These are phyloP conservation scores for Suillus spraguei DNA, from an alignment of 768 basidiomycete species.

Conservation along the genomic window DNA sequence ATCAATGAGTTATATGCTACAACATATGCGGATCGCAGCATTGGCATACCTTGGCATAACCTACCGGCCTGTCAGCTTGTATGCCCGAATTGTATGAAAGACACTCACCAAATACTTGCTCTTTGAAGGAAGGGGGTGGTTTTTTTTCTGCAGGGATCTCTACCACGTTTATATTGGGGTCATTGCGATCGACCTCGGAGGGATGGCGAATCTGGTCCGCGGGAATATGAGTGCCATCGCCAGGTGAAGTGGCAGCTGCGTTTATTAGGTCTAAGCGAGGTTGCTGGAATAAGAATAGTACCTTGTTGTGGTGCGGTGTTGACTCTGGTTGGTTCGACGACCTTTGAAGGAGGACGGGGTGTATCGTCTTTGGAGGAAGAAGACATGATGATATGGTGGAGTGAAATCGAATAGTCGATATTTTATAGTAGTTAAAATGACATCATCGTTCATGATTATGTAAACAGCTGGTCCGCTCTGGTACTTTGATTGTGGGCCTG, in stretches of 20 bases:
- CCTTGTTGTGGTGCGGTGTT: conserved; percentile 42
- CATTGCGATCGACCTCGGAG: conserved; percentile 29
- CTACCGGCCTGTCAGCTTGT: conserved; percentile 15
- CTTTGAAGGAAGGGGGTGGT: conserved; percentile 51
- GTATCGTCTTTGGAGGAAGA: conserved; percentile 1
- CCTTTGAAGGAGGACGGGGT: conserved; percentile 26
- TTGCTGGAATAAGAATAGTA: conserved; percentile 19
- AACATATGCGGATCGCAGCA: background rate
- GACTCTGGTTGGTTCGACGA: conserved; percentile 27
- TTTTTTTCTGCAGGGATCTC: conserved; percentile 27
- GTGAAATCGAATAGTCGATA: background rate
- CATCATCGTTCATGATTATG: conserved; percentile 5
- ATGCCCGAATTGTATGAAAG: background rate
- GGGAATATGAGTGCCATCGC: conserved; percentile 37
- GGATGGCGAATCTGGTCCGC: conserved; percentile 29
- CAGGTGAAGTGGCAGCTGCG: conserved; percentile 38
- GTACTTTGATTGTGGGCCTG: too few species aligned
- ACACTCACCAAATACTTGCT: conserved; percentile 54
- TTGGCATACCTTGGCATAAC: conserved; percentile 31
- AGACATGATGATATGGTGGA: background rate
- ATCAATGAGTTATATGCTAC: conserved; percentile 11
- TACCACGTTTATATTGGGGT: conserved; percentile 28
- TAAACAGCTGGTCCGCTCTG: background rate
- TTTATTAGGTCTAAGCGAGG: background rate
- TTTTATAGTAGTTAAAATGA: conserved; percentile 3